Percentiles rank a stretch among this genome's conserved stretches.
Conservation (phyloP, 2,329 filamentous ascomycete genomes). For the Diplodia seriata region DNA sequence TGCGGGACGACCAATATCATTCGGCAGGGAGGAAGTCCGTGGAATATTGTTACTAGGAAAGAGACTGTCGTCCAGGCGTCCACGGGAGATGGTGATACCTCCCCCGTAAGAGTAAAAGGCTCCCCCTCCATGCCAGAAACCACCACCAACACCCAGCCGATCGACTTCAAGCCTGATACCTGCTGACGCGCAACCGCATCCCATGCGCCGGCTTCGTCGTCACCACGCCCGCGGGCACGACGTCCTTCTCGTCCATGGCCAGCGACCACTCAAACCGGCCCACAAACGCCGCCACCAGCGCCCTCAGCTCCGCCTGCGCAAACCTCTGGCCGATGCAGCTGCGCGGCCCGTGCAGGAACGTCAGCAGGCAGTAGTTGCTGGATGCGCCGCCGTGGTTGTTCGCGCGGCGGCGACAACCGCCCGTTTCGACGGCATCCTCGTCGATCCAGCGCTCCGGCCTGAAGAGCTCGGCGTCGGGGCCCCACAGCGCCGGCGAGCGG, state of each 20-base stretch:
- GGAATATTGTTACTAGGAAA: no score
- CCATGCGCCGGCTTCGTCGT: conserved; percentile 50
- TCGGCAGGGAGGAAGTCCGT: no score
- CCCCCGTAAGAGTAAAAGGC: no score
- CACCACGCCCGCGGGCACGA: conserved; percentile 45
- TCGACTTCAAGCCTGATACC: background rate
- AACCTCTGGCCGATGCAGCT: conserved; percentile 51
- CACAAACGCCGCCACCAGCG: conserved; percentile 46
- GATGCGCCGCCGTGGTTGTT: conserved; percentile 47
- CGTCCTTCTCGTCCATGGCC: conserved; percentile 42
- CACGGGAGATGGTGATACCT: no score
- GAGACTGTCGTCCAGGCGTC: no score
- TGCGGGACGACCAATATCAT: no score
- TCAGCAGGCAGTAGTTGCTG: conserved; percentile 52
- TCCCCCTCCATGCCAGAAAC: no score
- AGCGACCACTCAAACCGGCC: conserved; percentile 46
- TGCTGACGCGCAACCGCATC: conserved; percentile 45
- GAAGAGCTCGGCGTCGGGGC: conserved; percentile 50
- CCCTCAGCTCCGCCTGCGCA: conserved; percentile 47
- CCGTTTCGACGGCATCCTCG: conserved; percentile 8
- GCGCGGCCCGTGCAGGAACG: conserved; percentile 53
- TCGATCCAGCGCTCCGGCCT: conserved; percentile 57
- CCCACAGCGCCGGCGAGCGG: conserved; percentile 52
- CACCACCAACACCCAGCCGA: no score
- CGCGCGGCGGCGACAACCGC: conserved; percentile 37